Evolutionary conservation across 2,329 filamentous ascomycete species (phyloP), one percentile per base, ranked within the genome.

Genomic region (Fusarium haematococcum): DNA sequence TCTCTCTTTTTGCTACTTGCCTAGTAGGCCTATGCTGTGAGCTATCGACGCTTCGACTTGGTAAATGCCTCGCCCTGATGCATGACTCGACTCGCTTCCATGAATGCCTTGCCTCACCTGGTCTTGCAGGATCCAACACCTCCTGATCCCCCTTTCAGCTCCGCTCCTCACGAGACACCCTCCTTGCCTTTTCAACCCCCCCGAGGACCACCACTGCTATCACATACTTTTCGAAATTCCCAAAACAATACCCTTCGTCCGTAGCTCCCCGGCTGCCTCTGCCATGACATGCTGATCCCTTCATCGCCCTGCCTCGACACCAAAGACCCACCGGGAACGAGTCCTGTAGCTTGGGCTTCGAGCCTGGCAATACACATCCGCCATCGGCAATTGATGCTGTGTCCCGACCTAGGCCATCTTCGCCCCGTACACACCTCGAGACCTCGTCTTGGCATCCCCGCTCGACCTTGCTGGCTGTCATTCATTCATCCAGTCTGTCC

Each of bases 151-250:
- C 33, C 48, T 37, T 65, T 50, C 30, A 50, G 35, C 35, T 37
- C 35, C 57, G 41, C 61, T 50, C 57, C n/a, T 50, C 25, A 10
- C 56, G 18, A 43, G 18, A 56, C 30, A 33, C 27, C 33, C 52
- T 60, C 56, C 25, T 39, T 27, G 56, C 48, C 63, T 63, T 25
- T 18, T 61, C 63, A 57, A 30, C 43, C 35, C 9, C 45, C 30
- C 30, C 39, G 30, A 41, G 48, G 66, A 63, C 30, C 68, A 56
- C 43, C 68, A 41, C 23, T 58, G 52, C 23, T 65, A 66, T 39
- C 50, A 59, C 65, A 75, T 76, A 68, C 61, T 73, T 63, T 65
- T 62, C 67, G 65, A 64, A 43, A 63, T 74, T 54, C 58, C 25
- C 43, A 67, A 43, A 62, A 45, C 50, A 56, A 54, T 69, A 43